These are phyloP conservation scores for Syncephalis fuscata DNA, from an alignment of 371 early-diverging fungal species.

Conservation along the genomic window DNA sequence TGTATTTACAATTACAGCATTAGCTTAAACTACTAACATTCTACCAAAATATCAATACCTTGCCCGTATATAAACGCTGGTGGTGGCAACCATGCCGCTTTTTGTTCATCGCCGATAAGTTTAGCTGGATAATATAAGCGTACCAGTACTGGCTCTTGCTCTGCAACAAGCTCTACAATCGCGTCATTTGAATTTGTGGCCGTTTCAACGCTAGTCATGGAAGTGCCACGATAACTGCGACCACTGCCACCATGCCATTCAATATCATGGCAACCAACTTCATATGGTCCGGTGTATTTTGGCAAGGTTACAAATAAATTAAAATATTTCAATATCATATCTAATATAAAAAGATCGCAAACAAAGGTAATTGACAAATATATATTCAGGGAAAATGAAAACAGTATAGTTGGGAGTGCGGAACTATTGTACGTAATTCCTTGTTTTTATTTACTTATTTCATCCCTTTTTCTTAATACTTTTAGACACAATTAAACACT, in stretches of 20 bases:
- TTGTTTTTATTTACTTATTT: no score
- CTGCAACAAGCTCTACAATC: constrained; percentile 2
- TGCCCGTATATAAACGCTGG: not conserved
- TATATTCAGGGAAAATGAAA: no score
- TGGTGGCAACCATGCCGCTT: constrained; percentile 7
- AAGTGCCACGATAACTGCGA: not conserved
- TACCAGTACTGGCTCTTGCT: not conserved
- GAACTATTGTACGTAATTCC: no score
- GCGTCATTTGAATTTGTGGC: not conserved
- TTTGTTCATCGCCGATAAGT: constrained; percentile 2
- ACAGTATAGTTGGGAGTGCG: no score
- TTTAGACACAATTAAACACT: no score
- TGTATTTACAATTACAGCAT: not conserved
- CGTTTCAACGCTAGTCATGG: not conserved
- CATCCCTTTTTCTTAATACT: no score
- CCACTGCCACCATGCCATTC: constrained; percentile 5
- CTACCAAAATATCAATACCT: not conserved
- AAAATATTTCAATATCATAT: not conserved
- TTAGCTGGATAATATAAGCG: constrained; percentile 10
- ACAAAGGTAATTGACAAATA: no score
- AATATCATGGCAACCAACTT: constrained; percentile 14
- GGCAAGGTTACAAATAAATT: constrained; percentile 10
- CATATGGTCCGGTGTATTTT: constrained; percentile 11
- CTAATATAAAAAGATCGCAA: no score
- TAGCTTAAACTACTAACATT: no score